Conservation (phyloP, 305 asterid species). For the Fraxinus albicans region DNA sequence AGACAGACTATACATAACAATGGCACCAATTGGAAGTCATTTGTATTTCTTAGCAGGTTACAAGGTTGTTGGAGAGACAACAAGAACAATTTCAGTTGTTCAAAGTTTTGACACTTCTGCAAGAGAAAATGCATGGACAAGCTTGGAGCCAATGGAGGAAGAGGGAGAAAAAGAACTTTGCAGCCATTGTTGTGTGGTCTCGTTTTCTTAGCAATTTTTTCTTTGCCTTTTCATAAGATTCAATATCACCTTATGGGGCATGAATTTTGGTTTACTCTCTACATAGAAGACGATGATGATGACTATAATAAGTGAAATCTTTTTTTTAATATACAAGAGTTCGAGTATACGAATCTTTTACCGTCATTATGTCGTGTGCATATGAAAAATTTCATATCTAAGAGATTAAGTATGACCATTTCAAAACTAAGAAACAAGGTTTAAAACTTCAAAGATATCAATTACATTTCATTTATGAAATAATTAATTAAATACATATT, state of each 20-base stretch:
- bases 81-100: slow-evolving; percentile 24
- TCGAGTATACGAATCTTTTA: too few species aligned
- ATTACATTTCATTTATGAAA: too few species aligned
- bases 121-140: slow-evolving; percentile 30
- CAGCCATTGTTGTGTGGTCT: slow-evolving; percentile 43
- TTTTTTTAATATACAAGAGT: neutral
- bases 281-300: neutral
- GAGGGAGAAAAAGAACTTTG: slow-evolving; percentile 34
- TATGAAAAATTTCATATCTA: too few species aligned
- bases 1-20: slow-evolving; percentile 35
- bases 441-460: too few species aligned
- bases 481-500: too few species aligned
- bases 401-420: too few species aligned
- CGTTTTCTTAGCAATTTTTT: neutral
- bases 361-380: neutral
- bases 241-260: neutral
- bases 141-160: slow-evolving; percentile 29
- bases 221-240: neutral
- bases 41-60: slow-evolving; percentile 42
- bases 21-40: slow-evolving; percentile 34
- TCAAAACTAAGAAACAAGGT: too few species aligned
- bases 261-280: neutral
- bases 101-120: slow-evolving; percentile 38
- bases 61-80: slow-evolving; percentile 18
- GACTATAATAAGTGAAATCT: neutral